A percentile compares a stretch with the other conserved stretches of the same genome.
Evolutionary conservation across 805 yeast species (phyloP).

Genomic region (Kluyveromyces nonfermentans): DNA sequence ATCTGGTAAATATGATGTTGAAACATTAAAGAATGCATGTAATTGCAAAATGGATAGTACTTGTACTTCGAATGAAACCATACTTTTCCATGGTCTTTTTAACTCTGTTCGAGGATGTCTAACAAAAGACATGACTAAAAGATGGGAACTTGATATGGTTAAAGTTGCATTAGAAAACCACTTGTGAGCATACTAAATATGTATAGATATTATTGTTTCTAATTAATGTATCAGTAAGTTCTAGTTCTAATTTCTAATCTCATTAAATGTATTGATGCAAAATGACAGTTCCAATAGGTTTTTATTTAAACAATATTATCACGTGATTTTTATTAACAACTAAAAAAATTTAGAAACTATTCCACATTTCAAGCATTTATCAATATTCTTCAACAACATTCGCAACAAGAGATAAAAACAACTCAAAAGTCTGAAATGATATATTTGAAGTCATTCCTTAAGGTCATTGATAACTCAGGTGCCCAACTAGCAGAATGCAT

Average conservation of each 20-base stretch:
- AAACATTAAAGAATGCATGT: slow-evolving; percentile 36
- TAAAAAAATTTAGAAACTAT: neutral
- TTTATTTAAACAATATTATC: neutral
- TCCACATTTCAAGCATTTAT: neutral
- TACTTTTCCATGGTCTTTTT: slow-evolving; percentile 15
- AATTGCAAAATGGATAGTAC: slow-evolving; percentile 11
- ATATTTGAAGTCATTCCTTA: slow-evolving; percentile 76
- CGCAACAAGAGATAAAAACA: neutral
- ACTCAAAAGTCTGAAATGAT: slow-evolving; percentile 44
- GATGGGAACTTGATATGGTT: slow-evolving; percentile 42
- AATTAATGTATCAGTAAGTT: no score
- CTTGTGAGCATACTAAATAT: neutral
- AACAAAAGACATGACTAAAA: slow-evolving; percentile 37
- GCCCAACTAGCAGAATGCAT: slow-evolving; percentile 93
- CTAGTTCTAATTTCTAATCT: neutral
- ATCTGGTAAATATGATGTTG: slow-evolving; percentile 51
- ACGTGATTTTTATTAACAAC: neutral
- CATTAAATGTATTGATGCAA: no score
- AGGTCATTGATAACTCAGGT: slow-evolving; percentile 92
- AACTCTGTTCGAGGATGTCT: slow-evolving; percentile 45
- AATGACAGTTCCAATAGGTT: no score
- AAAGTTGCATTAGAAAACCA: slow-evolving; percentile 7
- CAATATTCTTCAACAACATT: neutral
- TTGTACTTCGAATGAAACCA: slow-evolving; percentile 1
- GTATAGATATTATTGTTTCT: neutral